phyloP scores from a whole-genome alignment of 345 rosid genomes.

The Acer saccharum region DNA sequence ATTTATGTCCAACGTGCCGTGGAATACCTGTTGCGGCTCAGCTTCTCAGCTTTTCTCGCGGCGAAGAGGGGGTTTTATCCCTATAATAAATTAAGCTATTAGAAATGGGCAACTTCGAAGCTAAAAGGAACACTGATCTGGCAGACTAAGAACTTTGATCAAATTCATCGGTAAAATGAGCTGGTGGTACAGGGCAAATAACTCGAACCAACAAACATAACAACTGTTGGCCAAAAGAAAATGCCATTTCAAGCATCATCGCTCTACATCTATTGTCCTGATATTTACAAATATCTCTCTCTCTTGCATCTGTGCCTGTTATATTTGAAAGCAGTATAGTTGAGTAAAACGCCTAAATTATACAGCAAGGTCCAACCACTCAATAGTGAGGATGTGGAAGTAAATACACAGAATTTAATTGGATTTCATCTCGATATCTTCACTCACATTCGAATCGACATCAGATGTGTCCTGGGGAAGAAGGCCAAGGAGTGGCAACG shows the following conservation, averaged over 20 bases:
- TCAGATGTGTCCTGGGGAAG: conserved; percentile 61
- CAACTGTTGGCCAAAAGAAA: background rate
- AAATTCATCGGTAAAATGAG: background rate
- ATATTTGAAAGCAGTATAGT: background rate
- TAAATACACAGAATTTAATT: conserved; percentile 35
- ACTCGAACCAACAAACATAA: background rate
- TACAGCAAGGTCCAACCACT: background rate
- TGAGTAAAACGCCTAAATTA: background rate
- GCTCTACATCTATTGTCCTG: background rate
- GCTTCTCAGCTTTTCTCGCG: background rate
- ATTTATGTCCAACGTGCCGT: too few relatives aligned
- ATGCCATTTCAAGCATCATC: background rate
- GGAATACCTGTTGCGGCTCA: too few relatives aligned
- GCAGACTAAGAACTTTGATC: background rate
- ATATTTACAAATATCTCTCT: conserved; percentile 10
- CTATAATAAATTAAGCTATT: too few relatives aligned
- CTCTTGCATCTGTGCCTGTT: background rate
- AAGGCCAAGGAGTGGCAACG: conserved; percentile 88
- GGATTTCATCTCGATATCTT: conserved; percentile 76
- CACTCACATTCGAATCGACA: conserved; percentile 37
- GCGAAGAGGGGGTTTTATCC: background rate
- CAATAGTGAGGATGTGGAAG: background rate
- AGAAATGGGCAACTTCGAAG: background rate
- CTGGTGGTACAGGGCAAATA: background rate
- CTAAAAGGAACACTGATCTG: background rate